phyloP scores from a whole-genome alignment of 495 filamentous ascomycete species.

The Penicillium desertorum region DNA sequence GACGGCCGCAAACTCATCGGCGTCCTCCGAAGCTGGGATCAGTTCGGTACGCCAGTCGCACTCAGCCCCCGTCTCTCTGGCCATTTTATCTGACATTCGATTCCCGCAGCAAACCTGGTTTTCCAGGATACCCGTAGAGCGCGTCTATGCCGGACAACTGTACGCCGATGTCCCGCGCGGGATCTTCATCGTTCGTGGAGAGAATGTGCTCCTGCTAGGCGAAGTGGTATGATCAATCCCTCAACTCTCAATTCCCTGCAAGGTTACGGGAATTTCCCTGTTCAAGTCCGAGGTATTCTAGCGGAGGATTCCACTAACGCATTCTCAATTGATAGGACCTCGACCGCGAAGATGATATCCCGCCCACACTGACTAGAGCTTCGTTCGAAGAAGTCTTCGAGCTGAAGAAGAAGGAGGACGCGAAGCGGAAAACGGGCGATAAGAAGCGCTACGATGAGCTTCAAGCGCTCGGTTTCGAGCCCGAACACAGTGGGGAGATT shows the following conservation, averaged over 20 bases:
- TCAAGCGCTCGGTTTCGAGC: slow-evolving; percentile 77
- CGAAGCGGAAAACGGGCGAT: slow-evolving; percentile 66
- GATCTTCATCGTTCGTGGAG: slow-evolving; percentile 84
- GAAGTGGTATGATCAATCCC: slow-evolving; percentile 64
- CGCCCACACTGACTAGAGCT: slow-evolving; percentile 64
- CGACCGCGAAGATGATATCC: slow-evolving; percentile 88
- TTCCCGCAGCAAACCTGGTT: slow-evolving; percentile 76
- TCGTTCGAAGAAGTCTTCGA: slow-evolving; percentile 68
- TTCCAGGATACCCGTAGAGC: slow-evolving; percentile 89
- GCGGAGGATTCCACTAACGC: neutral
- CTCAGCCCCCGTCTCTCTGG: slow-evolving; percentile 6
- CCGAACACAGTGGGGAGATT: slow-evolving; percentile 75
- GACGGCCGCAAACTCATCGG: slow-evolving; percentile 93
- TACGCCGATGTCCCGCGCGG: slow-evolving; percentile 82
- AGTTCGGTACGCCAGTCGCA: slow-evolving; percentile 69
- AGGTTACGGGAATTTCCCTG: neutral
- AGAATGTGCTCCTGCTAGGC: slow-evolving; percentile 88
- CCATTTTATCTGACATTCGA: slow-evolving; percentile 11
- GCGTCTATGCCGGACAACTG: slow-evolving; percentile 68
- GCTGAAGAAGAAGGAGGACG: slow-evolving; percentile 66
- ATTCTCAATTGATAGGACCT: slow-evolving; percentile 58
- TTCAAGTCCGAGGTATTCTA: neutral
- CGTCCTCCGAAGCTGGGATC: slow-evolving; percentile 93
- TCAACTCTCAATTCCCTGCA: neutral
- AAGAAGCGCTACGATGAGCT: slow-evolving; percentile 69